Evolutionary conservation across 139 green algal genomes (phyloP).

Genomic region (Chlamydomonas schloesseri): DNA sequence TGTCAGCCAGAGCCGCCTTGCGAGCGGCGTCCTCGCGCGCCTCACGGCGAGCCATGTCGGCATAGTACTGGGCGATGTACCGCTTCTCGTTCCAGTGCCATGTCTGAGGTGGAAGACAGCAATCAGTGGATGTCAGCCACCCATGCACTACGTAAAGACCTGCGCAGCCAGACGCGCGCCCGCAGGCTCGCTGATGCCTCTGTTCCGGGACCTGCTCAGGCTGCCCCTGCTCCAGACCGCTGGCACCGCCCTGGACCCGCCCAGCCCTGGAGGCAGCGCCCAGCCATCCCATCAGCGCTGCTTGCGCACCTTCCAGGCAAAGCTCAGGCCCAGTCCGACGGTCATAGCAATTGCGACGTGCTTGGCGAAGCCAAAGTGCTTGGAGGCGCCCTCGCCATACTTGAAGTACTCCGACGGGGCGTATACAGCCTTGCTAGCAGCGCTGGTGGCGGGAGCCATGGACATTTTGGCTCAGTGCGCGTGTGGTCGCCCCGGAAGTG

Average conservation of each 20-base stretch:
- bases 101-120: slow-evolving; percentile 43
- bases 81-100: slow-evolving; percentile 77
- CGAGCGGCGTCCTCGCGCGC: slow-evolving; percentile 46
- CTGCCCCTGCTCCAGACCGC: no score
- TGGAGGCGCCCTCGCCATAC: slow-evolving; percentile 48
- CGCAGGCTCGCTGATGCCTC: not conserved
- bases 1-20: slow-evolving; percentile 48
- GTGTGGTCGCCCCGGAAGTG: no score
- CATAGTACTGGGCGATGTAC: slow-evolving; percentile 70
- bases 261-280: no score
- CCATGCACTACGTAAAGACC: not conserved
- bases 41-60: slow-evolving; percentile 57
- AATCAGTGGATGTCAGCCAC: not conserved
- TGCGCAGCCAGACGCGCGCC: not conserved
- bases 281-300: no score
- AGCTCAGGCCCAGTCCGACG: slow-evolving; percentile 42
- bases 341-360: slow-evolving; percentile 40
- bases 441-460: slow-evolving; percentile 4
- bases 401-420: slow-evolving; percentile 44
- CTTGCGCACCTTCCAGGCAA: slow-evolving; percentile 56
- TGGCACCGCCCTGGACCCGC: no score
- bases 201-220: no score
- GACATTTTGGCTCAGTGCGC: not conserved
- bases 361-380: slow-evolving; percentile 59
- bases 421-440: slow-evolving; percentile 16